phyloP scores from a whole-genome alignment of 345 rosid genomes.

The Citrus inodora region DNA sequence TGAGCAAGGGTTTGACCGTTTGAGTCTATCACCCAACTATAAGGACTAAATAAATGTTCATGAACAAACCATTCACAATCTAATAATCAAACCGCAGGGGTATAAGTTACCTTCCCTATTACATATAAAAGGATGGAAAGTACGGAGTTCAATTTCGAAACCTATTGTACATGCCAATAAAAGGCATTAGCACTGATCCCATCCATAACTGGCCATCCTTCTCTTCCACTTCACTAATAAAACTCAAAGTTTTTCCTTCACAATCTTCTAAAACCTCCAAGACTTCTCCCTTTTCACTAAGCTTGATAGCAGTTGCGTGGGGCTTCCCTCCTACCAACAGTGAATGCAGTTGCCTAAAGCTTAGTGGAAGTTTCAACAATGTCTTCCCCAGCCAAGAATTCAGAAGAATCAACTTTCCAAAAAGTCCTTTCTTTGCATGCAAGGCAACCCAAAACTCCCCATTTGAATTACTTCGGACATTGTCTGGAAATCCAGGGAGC shows the following conservation, averaged over 20 bases:
- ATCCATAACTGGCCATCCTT: conserved; percentile 62
- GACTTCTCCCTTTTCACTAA: conserved; percentile 51
- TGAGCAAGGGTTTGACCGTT: no score
- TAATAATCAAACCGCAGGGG: no score
- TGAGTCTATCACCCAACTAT: no score
- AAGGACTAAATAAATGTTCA: no score
- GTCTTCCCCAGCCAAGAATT: conserved; percentile 41
- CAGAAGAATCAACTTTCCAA: conserved; percentile 34
- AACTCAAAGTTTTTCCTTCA: conserved; percentile 49
- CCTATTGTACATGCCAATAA: conserved; percentile 45
- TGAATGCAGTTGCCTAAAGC: conserved; percentile 47
- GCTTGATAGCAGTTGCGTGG: conserved; percentile 58
- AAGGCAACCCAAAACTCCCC: conserved; percentile 83
- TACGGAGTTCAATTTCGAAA: neutral
- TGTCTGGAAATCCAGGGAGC: conserved; percentile 68
- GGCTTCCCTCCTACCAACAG: conserved; percentile 52
- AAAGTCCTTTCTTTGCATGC: conserved; percentile 55
- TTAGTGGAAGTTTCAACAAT: conserved; percentile 39
- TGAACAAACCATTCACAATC: no score
- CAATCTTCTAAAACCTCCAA: conserved; percentile 48
- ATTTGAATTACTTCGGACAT: conserved; percentile 45
- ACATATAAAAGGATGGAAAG: no score
- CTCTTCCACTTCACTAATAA: conserved; percentile 76
- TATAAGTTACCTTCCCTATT: no score
- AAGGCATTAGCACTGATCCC: conserved; percentile 66